Evolutionary conservation across 2,329 filamentous ascomycete species (phyloP).

Genomic region (Eutypella sp.): DNA sequence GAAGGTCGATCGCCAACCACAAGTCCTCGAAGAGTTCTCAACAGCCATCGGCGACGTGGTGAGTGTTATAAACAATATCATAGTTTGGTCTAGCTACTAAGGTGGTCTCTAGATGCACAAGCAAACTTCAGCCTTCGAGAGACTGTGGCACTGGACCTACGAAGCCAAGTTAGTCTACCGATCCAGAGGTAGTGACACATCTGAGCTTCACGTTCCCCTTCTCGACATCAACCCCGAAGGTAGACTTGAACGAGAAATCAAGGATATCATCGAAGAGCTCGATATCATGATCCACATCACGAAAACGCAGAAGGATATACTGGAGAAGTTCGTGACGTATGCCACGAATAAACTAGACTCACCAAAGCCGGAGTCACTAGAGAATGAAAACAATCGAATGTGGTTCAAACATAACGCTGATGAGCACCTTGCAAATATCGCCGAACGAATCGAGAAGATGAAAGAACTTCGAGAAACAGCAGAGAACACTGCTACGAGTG

Average conservation of each 20-base stretch:
- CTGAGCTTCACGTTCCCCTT: constrained; percentile 23
- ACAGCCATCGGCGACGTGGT: constrained; percentile 37
- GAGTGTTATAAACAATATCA: constrained; percentile 10
- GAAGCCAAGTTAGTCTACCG: constrained; percentile 16
- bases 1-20: constrained; percentile 25
- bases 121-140: constrained; percentile 33
- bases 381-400: too few species aligned
- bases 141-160: constrained; percentile 32
- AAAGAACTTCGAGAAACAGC: constrained; percentile 28
- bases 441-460: constrained; percentile 28
- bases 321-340: constrained; percentile 23
- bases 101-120: constrained; percentile 25
- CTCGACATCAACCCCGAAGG: constrained; percentile 40
- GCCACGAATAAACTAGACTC: constrained; percentile 19
- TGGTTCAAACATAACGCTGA: constrained; percentile 24
- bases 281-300: constrained; percentile 39
- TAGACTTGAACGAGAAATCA: constrained; percentile 37
- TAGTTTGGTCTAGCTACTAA: constrained; percentile 1
- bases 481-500: constrained; percentile 26
- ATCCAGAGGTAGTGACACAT: constrained; percentile 12
- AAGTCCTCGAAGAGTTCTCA: constrained; percentile 37
- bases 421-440: constrained; percentile 21
- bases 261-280: constrained; percentile 44
- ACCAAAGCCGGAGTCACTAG: too few species aligned
- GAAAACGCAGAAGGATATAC: constrained; percentile 29